phyloP scores from a whole-genome alignment of 148 eudicot species.

The Hydrangea macrophylla region DNA sequence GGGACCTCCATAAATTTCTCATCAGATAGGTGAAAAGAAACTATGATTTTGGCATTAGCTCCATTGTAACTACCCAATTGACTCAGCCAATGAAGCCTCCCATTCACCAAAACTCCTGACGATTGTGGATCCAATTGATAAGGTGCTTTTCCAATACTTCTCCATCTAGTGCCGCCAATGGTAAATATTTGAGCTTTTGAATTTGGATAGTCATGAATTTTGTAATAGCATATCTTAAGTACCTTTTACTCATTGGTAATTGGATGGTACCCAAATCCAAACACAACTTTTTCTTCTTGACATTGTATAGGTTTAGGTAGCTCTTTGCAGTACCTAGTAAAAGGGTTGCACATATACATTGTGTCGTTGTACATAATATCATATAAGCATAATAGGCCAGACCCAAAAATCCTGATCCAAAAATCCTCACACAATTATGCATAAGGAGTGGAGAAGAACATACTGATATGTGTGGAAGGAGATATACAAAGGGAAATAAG shows the following conservation, averaged over 20 bases:
- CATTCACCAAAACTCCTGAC: constrained; percentile 23
- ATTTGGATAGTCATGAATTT: neutral
- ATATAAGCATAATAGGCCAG: constrained; percentile 21
- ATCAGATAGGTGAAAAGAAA: constrained; percentile 31
- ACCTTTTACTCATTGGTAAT: constrained; percentile 20
- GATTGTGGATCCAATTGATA: constrained; percentile 17
- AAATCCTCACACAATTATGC: too few relatives aligned
- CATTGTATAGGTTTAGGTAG: constrained; percentile 22
- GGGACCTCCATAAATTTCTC: constrained; percentile 28
- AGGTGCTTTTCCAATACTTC: constrained; percentile 25
- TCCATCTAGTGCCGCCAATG: constrained; percentile 19
- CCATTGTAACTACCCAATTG: neutral
- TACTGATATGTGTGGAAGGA: too few relatives aligned
- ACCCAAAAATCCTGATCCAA: too few relatives aligned
- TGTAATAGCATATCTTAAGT: constrained; percentile 16
- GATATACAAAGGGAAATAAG: too few relatives aligned
- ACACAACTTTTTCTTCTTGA: constrained; percentile 10
- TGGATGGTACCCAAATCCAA: constrained; percentile 22
- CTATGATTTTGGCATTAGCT: neutral
- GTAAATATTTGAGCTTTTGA: constrained; percentile 32
- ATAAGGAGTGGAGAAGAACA: too few relatives aligned
- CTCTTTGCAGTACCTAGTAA: constrained; percentile 19
- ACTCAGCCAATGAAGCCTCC: constrained; percentile 41
- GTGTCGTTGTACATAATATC: constrained; percentile 17
- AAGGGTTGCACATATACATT: constrained; percentile 18